Conservation (phyloP, 2,329 filamentous ascomycete genomes). For the Gliomastix tumulicola region DNA sequence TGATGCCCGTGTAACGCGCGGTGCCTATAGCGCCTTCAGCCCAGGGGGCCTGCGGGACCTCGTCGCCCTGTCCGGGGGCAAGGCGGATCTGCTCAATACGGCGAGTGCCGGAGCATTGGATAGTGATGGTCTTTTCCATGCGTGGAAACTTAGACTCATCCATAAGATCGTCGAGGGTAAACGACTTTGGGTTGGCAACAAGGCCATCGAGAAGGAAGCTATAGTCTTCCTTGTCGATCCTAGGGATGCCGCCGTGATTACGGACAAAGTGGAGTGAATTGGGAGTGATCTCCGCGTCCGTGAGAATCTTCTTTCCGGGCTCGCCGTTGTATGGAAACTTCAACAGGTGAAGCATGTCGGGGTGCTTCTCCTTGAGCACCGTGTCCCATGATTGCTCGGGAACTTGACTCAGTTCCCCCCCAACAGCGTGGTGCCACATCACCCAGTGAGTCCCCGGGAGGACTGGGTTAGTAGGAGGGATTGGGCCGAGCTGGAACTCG, state of each 20-base stretch:
- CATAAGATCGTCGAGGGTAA: constrained; percentile 53
- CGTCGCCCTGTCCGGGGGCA: constrained; percentile 62
- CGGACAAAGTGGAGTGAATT: constrained; percentile 58
- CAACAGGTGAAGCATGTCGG: constrained; percentile 54
- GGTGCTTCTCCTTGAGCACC: constrained; percentile 49
- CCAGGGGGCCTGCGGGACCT: constrained; percentile 49
- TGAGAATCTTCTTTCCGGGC: constrained; percentile 49
- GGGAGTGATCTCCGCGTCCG: constrained; percentile 48
- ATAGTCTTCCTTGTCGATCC: constrained; percentile 50
- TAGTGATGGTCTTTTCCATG: constrained; percentile 48
- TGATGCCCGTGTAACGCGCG: constrained; percentile 55
- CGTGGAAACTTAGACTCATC: constrained; percentile 54
- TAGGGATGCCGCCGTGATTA: constrained; percentile 59
- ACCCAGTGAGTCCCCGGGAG: constrained; percentile 51
- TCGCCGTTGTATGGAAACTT: constrained; percentile 61
- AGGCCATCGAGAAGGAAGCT: constrained; percentile 51
- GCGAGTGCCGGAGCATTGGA: constrained; percentile 64
- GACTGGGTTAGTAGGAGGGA: constrained; percentile 51
- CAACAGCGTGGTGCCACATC: constrained; percentile 45
- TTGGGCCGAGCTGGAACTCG: constrained; percentile 47
- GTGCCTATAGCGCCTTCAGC: constrained; percentile 63
- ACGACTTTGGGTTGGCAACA: constrained; percentile 47
- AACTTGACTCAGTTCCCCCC: constrained; percentile 29
- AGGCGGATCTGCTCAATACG: constrained; percentile 61
- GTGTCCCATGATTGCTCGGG: constrained; percentile 52